Base-by-base conservation (phyloP, 306 rosid genomes). In the Vigna mungo region DNA sequence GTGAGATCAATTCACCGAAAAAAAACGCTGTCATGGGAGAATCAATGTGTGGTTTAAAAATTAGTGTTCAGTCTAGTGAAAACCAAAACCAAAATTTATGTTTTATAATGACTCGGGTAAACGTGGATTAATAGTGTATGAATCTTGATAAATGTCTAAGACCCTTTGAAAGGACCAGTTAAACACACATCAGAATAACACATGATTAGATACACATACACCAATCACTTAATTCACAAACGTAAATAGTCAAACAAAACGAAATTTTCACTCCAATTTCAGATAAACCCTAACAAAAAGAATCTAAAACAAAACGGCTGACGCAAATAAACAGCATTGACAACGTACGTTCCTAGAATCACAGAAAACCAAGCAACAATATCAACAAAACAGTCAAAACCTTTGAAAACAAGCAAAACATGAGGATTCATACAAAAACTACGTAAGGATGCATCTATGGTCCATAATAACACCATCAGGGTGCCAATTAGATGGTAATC, bases 201-300 rank as follows among this genome's bases (percentile, higher is more conserved):
- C 23, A 60, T 4, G 13, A 47, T 32, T 21, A 46, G 5, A 48
- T 62, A 37, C 4, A 6, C 7, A 34, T 32, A 15, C 1, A 21
- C 1, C 21, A 60, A 14, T 30, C 43, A 6, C 43, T 46, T 15
- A 25, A 25, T 25, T 25, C 7, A 66, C 2, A 37, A 43, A 3
- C 1, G 17, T 39, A 11, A 65, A 65, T 4, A 66, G 21, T 3
- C 6, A 37, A 21, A 37, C 18, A 67, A 46, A 9, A 46, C 14
- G 1, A 46, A 62, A 62, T 4, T n/a, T 52, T 66, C 67, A 52
- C 65, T 23, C 15, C 12, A 62, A 37, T 51, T 65, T 64, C 20
- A 51, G 18, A 76, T 23, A 11, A 76, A 64, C 14, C 64, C n/a
- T n/a, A n/a, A n/a, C 65, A 64, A 63, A 12, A 23, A 21, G 61